These are phyloP conservation scores for Lophiostoma macrostomum DNA, from an alignment of 495 filamentous ascomycete genomes.

Conservation along the genomic window DNA sequence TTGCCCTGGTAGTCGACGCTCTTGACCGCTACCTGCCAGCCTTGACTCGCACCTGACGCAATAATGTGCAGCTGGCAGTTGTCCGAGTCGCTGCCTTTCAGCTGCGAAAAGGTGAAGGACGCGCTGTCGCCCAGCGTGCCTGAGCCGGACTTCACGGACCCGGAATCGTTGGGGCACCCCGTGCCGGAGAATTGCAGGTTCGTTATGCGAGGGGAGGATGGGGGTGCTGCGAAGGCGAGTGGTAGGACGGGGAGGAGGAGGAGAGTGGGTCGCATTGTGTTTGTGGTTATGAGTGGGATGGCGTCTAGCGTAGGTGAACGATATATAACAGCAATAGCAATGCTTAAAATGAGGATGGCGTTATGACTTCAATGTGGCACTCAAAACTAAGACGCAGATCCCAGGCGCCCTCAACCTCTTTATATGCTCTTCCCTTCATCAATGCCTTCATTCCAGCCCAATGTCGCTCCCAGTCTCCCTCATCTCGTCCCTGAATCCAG, in stretches of 20 bases:
- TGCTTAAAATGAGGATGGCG: too few species aligned
- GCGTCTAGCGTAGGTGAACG: neutral
- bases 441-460: too few species aligned
- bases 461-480: neutral
- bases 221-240: neutral
- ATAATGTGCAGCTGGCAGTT: constrained; percentile 25
- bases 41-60: neutral
- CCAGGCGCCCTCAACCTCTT: too few species aligned
- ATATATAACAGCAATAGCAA: neutral
- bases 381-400: too few species aligned
- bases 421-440: too few species aligned
- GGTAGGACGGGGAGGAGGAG: constrained; percentile 4
- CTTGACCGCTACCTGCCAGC: constrained; percentile 26
- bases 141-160: constrained; percentile 2
- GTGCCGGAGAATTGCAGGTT: constrained; percentile 6
- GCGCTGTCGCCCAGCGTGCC: constrained; percentile 4
- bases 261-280: constrained; percentile 16
- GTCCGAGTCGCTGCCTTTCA: constrained; percentile 15
- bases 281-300: neutral
- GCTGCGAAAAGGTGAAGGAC: constrained; percentile 16
- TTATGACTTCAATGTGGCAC: too few species aligned
- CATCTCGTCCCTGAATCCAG: neutral
- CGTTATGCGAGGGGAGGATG: constrained; percentile 6
- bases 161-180: constrained; percentile 20
- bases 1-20: constrained; percentile 10